Evolutionary conservation across 768 basidiomycete species (phyloP), one percentile per base, ranked within the genome.

Genomic region (Boletales sp.): DNA sequence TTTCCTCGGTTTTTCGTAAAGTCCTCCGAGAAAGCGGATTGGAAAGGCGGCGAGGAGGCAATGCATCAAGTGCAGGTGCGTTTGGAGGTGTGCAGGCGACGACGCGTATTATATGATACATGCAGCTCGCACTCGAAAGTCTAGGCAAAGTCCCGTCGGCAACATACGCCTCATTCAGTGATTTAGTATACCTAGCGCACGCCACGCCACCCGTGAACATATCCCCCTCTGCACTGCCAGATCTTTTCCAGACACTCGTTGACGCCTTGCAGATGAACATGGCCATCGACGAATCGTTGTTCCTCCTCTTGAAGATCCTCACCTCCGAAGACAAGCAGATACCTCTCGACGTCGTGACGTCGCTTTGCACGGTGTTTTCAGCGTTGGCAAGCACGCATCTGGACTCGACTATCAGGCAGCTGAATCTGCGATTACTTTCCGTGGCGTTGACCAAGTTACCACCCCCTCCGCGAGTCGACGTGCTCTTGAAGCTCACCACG

Each of bases 301-400:
- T 80, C 13, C 56, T 86, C 42, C 73, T 88, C 8, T 64, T 86
- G 4, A 43, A 43, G 6, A n/a, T 56, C 1, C 50, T 63, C 30
- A 40, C 50, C n/a, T 35, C 48, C 24, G 48, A 58, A 38, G 11
- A 24, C 47, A n/a, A 37, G 40, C 57, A 52, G 15, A 52, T 76
- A 21, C 62, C 78, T 3, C 67, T 73, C 5, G 80, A 83, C 3
- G 60, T 81, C 2, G 64, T 76, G 5, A 57, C 70, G 5, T 75
- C 81, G 2, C 71, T 87, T 1, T 72, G 72, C 36, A 70, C 72
- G 5, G 56, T 81, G 9, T 65, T 89, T 27, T 76, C 82, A 1
- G 68, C 74, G 3, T 57, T 88, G 29, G 82, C 84, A 12, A 82
- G 83, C 57, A 74, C 71, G 2, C 84, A 89, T 59, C 76, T 82